phyloP scores from a whole-genome alignment of 2,329 filamentous ascomycete species.

The Dactylellina parvicollis region DNA sequence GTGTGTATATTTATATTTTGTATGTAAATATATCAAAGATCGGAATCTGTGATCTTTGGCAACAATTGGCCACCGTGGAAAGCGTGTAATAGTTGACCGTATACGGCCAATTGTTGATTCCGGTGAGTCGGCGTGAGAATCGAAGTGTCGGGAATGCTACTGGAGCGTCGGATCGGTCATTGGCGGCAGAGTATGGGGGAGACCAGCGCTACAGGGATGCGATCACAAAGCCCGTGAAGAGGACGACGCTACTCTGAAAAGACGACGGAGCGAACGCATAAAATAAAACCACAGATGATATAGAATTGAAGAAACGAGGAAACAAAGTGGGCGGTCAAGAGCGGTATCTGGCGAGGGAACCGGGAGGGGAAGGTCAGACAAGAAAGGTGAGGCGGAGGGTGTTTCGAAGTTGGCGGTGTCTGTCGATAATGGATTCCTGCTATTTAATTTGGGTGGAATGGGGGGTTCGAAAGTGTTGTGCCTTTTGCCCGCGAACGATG shows the following conservation, averaged over 20 bases:
- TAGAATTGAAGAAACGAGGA: background rate
- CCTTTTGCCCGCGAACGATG: conserved; percentile 23
- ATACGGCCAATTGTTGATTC: conserved; percentile 4
- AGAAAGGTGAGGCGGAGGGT: conserved; percentile 9
- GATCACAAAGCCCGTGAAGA: conserved; percentile 37
- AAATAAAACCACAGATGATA: conserved; percentile 4
- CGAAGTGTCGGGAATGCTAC: conserved; percentile 4
- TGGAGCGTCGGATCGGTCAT: conserved; percentile 24
- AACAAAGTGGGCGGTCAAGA: background rate
- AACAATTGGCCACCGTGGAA: conserved; percentile 11
- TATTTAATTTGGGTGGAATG: background rate
- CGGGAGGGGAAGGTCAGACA: background rate
- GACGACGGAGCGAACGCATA: background rate
- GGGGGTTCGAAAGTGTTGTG: conserved; percentile 43
- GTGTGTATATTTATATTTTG: background rate
- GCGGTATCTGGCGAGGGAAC: background rate
- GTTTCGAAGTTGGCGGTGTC: conserved; percentile 34
- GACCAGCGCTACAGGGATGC: conserved; percentile 30
- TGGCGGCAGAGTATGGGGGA: conserved; percentile 11
- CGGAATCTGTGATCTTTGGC: background rate
- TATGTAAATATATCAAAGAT: background rate
- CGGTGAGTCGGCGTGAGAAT: background rate
- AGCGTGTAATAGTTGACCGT: background rate
- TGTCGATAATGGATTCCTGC: background rate
- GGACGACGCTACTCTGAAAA: background rate